A percentile compares a stretch with the other conserved stretches of the same genome.
Evolutionary conservation across 371 early-diverging fungal species (phyloP).

Genomic region (Mucor velutinosus): DNA sequence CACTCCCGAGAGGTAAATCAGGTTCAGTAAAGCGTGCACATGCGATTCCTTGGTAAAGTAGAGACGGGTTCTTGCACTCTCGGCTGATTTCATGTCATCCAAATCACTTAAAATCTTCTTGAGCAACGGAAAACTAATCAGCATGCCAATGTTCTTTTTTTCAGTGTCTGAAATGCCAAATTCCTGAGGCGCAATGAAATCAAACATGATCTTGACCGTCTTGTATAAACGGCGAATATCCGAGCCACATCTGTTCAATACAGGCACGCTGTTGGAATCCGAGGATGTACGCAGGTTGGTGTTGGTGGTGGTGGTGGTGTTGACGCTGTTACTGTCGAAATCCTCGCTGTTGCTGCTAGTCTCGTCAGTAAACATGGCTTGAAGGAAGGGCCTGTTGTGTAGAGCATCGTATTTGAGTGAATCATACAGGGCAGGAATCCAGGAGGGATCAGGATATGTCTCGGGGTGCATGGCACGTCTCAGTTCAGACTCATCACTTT

Average conservation of each 20-base stretch:
- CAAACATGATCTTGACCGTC: constrained; percentile 83
- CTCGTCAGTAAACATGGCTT: constrained; percentile 60
- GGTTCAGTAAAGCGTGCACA: constrained; percentile 86
- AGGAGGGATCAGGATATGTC: constrained; percentile 73
- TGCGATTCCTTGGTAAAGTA: constrained; percentile 98
- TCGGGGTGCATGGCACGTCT: constrained; percentile 21
- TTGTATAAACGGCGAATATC: constrained; percentile 72
- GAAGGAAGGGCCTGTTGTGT: constrained; percentile 89
- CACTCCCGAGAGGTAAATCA: constrained; percentile 84
- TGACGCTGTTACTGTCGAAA: background rate
- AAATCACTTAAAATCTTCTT: constrained; percentile 81
- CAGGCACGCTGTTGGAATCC: background rate
- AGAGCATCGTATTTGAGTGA: constrained; percentile 95
- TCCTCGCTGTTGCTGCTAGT: background rate
- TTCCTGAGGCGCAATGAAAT: constrained; percentile 91
- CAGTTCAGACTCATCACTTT: constrained; percentile 18
- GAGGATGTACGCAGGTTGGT: constrained; percentile 5
- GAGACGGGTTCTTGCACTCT: constrained; percentile 74
- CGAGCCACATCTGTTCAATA: constrained; percentile 14
- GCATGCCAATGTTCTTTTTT: constrained; percentile 82
- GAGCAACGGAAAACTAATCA: constrained; percentile 76
- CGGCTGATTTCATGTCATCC: constrained; percentile 53
- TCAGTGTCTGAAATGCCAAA: constrained; percentile 88
- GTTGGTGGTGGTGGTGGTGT: no score
- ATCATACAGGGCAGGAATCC: constrained; percentile 93